Percentiles rank a stretch among this genome's conserved stretches.
Evolutionary conservation across 352 stramenopile species (phyloP).

Genomic region (Phytophthora quininea): DNA sequence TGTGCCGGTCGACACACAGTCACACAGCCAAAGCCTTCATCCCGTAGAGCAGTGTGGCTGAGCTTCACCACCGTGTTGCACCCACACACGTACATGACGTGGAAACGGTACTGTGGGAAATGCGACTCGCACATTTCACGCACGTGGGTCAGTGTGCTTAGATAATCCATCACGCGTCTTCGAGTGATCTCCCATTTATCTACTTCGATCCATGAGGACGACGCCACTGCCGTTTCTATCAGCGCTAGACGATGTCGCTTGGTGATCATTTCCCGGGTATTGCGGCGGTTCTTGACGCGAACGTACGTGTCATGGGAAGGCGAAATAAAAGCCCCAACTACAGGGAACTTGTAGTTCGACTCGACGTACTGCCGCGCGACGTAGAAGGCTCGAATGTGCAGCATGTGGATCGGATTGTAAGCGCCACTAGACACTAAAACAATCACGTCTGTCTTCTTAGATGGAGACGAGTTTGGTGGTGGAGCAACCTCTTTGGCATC

Average conservation of each 20-base stretch:
- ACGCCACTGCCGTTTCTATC: constrained; percentile 67
- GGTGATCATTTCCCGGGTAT: constrained; percentile 80
- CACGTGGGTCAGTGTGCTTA: constrained; percentile 75
- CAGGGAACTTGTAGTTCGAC: constrained; percentile 79
- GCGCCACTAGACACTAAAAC: constrained; percentile 76
- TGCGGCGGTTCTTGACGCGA: constrained; percentile 70
- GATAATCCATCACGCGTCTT: constrained; percentile 72
- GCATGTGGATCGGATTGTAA: constrained; percentile 83
- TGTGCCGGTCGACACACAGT: constrained; percentile 70
- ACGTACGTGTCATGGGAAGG: constrained; percentile 80
- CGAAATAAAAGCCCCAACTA: constrained; percentile 80
- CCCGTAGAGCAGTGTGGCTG: constrained; percentile 65
- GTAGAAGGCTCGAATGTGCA: constrained; percentile 80
- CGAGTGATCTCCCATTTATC: constrained; percentile 87
- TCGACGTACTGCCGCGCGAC: constrained; percentile 79
- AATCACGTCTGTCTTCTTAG: constrained; percentile 60
- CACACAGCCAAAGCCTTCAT: constrained; percentile 76
- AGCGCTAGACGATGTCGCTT: constrained; percentile 67
- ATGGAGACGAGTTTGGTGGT: constrained; percentile 26
- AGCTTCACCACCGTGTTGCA: constrained; percentile 84
- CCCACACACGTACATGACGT: constrained; percentile 79
- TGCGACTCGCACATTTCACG: constrained; percentile 78
- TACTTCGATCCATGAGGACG: constrained; percentile 83
- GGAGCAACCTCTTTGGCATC: neutral
- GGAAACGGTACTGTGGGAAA: constrained; percentile 66